Base-by-base conservation (phyloP, 768 basidiomycete genomes). In the Phylloporus rhodoxanthus region DNA sequence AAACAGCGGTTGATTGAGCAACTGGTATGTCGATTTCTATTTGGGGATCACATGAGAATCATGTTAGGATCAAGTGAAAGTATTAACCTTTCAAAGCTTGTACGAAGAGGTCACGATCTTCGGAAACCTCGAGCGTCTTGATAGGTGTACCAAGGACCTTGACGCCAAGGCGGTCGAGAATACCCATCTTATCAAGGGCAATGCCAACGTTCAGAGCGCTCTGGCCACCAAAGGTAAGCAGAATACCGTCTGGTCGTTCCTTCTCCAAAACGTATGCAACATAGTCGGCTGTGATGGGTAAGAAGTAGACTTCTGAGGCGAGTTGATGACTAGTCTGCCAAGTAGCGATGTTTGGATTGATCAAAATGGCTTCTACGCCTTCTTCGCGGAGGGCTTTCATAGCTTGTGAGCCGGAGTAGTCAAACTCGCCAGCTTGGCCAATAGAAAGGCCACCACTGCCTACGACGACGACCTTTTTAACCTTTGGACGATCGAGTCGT, bases 301-400 rank as follows among this genome's bases (percentile, higher is more conserved):
- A 71, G 73, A 98, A 99, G 73, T 98, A 99, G 58, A 98, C 92
- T 67, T 97, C 91, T 1, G 87, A 87, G 25, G 96, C 96, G 55
- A 99, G 77, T 67, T 97, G 85, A 66, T 99, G 96, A 8, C 94
- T 97, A 1, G 96, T 98, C 71, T 99, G 96, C 87, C 95, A 97
- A 26, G 96, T 98, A 37, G 96, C 95, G 56, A 98, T 97, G 66
- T 99, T 98, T 41, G 96, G 96, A 69, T 98, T 99, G 68, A 99
- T 91, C 55, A 99, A 84, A 55, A 99, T 84, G 28, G 92, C 90
- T 48, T 88, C 80, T 45, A 99, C 85, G 46, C 94, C 94, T 67
- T 94, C 91, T 69, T 99, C 96, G 58, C 85, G 82, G 45, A 99
- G 83, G 14, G 96, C 96, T 68, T 99, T 98, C 70, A 99, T 82